Percentiles rank a stretch among this genome's conserved stretches.
Conservation (phyloP, 2,329 filamentous ascomycete species). For the Claviceps citrina region DNA sequence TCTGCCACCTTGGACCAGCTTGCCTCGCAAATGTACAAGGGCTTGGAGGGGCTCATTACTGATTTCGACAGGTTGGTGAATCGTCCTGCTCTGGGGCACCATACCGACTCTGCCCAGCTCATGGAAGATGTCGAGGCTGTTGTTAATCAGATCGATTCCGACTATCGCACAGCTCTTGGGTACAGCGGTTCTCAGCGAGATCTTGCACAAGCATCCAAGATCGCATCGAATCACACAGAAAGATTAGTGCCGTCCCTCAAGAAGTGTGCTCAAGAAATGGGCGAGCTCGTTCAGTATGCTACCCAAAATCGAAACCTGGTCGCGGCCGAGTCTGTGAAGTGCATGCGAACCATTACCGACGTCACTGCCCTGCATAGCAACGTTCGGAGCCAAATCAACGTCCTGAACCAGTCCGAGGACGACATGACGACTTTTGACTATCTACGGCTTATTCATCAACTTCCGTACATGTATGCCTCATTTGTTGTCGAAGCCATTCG, state of each 20-base stretch:
- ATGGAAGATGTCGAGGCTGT: slow-evolving; percentile 76
- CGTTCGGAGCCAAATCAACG: slow-evolving; percentile 56
- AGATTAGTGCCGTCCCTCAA: slow-evolving; percentile 42
- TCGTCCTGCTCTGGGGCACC: slow-evolving; percentile 40
- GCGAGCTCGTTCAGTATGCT: slow-evolving; percentile 41
- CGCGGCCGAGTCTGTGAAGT: slow-evolving; percentile 47
- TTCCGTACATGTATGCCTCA: slow-evolving; percentile 82
- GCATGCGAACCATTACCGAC: slow-evolving; percentile 70
- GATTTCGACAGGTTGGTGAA: slow-evolving; percentile 45
- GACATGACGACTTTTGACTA: slow-evolving; percentile 69
- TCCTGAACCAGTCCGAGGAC: slow-evolving; percentile 57
- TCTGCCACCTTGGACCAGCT: slow-evolving; percentile 45
- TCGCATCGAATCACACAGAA: slow-evolving; percentile 47
- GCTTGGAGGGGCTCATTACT: slow-evolving; percentile 45
- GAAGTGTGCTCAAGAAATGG: slow-evolving; percentile 43
- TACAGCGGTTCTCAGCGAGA: slow-evolving; percentile 49
- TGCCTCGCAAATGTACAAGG: slow-evolving; percentile 43
- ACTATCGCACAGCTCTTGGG: slow-evolving; percentile 62
- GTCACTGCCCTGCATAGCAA: slow-evolving; percentile 62
- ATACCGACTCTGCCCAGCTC: slow-evolving; percentile 50
- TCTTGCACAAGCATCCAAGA: slow-evolving; percentile 45
- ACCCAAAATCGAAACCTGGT: slow-evolving; percentile 53
- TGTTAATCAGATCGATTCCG: slow-evolving; percentile 71
- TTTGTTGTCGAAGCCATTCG: slow-evolving; percentile 74
- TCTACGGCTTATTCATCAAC: slow-evolving; percentile 61